A percentile compares a stretch with the other conserved stretches of the same genome.
Conservation (phyloP, 1,284 basidiomycete genomes). For the Ustilago esculenta region DNA sequence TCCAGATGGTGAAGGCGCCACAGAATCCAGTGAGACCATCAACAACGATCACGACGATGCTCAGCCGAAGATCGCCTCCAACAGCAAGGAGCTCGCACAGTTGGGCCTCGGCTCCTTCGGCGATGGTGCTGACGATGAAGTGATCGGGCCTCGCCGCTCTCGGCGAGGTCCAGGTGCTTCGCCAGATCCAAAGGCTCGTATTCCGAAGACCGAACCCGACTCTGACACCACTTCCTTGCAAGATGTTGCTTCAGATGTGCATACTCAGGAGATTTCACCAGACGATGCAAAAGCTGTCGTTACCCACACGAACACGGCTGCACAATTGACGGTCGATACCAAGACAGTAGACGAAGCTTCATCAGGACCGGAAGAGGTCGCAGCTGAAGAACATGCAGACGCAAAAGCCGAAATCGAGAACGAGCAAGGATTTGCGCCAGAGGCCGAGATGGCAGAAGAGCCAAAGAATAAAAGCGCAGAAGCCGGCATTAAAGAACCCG, state of each 20-base stretch:
- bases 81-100: constrained; percentile 52
- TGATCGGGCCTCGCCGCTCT: constrained; percentile 42
- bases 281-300: constrained; percentile 1
- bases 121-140: constrained; percentile 42
- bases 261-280: neutral
- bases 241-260: constrained; percentile 1
- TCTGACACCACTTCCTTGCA: constrained; percentile 12
- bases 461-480: neutral
- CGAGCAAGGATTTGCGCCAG: neutral
- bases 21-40: constrained; percentile 4
- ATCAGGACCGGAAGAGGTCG: constrained; percentile 20
- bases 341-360: neutral
- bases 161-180: constrained; percentile 43
- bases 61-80: constrained; percentile 16
- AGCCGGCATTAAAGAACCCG: constrained; percentile 17
- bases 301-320: neutral
- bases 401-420: constrained; percentile 18
- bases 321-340: constrained; percentile 2
- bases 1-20: constrained; percentile 1
- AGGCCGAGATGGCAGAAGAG: constrained; percentile 2
- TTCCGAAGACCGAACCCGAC: constrained; percentile 35
- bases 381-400: constrained; percentile 3
- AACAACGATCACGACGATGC: constrained; percentile 3
- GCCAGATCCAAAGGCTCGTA: constrained; percentile 30
- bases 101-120: constrained; percentile 49